Conservation (phyloP, 2,329 filamentous ascomycete genomes). For the Microthyrium microscopicum region DNA sequence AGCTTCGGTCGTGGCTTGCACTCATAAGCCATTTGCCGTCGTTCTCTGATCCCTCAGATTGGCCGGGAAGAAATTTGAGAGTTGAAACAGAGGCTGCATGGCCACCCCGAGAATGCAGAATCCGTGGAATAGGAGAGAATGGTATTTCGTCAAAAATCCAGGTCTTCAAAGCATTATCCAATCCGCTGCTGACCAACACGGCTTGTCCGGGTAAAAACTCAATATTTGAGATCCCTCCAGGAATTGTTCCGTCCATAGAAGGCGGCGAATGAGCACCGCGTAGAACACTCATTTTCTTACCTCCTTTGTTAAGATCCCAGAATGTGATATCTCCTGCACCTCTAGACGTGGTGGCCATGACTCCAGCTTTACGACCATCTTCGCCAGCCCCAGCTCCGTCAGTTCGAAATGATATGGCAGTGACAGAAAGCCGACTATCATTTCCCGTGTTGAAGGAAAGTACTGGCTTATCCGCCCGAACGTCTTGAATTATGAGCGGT, state of each 20-base stretch:
- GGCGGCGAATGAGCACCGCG: conserved; percentile 77
- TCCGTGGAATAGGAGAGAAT: conserved; percentile 71
- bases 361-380: conserved; percentile 65
- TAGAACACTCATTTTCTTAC: conserved; percentile 70
- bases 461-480: conserved; percentile 58
- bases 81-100: conserved; percentile 75
- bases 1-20: conserved; percentile 70
- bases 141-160: conserved; percentile 94
- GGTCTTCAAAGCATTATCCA: conserved; percentile 85
- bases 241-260: conserved; percentile 30
- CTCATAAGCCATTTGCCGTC: conserved; percentile 90
- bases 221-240: conserved; percentile 68
- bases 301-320: conserved; percentile 87
- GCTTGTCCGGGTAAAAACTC: conserved; percentile 84
- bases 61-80: conserved; percentile 69
- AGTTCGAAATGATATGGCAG: conserved; percentile 75
- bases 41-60: conserved; percentile 76
- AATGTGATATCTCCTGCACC: conserved; percentile 78
- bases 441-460: conserved; percentile 52
- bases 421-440: conserved; percentile 46
- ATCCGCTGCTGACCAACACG: conserved; percentile 74
- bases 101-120: conserved; percentile 71
- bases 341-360: conserved; percentile 80
- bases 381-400: conserved; percentile 78
- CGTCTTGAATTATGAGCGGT: conserved; percentile 62